Base-by-base conservation (phyloP, 1,284 basidiomycete genomes). In the Sutorius eximius region DNA sequence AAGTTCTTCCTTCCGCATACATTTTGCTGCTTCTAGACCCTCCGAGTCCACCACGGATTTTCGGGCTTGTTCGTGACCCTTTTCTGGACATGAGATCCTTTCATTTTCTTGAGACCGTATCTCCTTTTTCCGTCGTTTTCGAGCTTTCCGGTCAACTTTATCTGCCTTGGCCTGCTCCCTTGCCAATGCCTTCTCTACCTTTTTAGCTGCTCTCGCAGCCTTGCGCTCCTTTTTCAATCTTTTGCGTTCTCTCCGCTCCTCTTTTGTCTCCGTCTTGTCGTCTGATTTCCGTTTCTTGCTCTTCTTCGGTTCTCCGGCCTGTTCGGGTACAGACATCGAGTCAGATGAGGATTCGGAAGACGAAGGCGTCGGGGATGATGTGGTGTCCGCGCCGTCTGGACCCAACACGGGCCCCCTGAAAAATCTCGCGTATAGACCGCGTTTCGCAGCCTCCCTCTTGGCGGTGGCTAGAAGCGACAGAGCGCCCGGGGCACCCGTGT, bases 341-440 rank as follows among this genome's bases (percentile, higher is more conserved):
- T 16, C 3, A 10, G 47, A 38, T 6, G 30, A 11, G 12, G 52
- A 34, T 18, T 36, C 22, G 13, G 32, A 45, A 42, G 49, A 34
- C 29, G 13, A 22, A 41, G 42, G 37, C 10, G 18, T 12, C 10
- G 18, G 11, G n/a, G n/a, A 5, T 18, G 37, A 12, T 38, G 37
- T 38, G 18, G 37, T 38, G 37, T 38, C 37, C 37, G 10, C 37
- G 37, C 37, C 43, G 40, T 83, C 78, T 11, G 81, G 77, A 7
- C 79, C 77, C 47, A 87, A 68, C 37, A 87, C 72, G 34, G 89
- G 80, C 0, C 93, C 93, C 22, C 87, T 81, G 64, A 89, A 87
- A 70, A 96, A 96, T 51, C 80, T 78, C 2, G 90, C 80, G 69
- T 96, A 96, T 2, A 96, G 77, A 32, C 78, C 79, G 29, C 82